Base-by-base conservation (phyloP, 1,284 basidiomycete species). In the Irpex lacteus region DNA sequence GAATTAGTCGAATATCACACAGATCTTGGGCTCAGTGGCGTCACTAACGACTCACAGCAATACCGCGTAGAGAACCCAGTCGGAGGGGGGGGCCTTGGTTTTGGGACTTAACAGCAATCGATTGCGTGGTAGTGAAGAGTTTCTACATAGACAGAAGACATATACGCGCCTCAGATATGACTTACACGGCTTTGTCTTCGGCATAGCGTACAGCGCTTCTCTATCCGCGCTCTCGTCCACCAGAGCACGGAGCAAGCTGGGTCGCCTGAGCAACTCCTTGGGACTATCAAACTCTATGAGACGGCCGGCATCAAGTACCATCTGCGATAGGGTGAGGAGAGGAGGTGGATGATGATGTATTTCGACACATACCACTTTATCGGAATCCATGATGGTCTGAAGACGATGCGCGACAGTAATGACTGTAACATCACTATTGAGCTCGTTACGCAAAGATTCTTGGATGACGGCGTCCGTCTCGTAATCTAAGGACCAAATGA, bases 401-500 rank as follows among this genome's bases (percentile, higher is more conserved):
- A 91, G 75, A 40, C 89, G 83, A 73, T 90, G 89, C 1, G 89
- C 89, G 58, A 90, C 78, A 11, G 86, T 89, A 55, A 90, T 80
- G 4, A 90, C 72, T 0, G 87, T 90, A 6, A 84, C 83, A 64
- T 85, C 85, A 3, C 77, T 73, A 8, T 74, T 78, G 34, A 89
- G 78, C 67, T 85, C 82, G 57, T 78, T 79, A 7, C 86, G 78
- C 50, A 89, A 76, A 4, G 86, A 84, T 1, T 76, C 74, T 73
- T 89, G 87, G 58, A 89, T 88, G 66, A 86, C 75, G 0, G 81
- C 67, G 65, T 88, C 85, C 3, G 85, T 88, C 68, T 83, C 81
- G 67, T 86, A 83, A 70, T 88, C 86, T 81, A 67, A 34, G 59
- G 5, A n/a, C 5, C 59, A 18, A 63, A 5, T 8, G 8, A 18